Conservation (phyloP, 2,329 filamentous ascomycete genomes). For the Calonectria naviculata region DNA sequence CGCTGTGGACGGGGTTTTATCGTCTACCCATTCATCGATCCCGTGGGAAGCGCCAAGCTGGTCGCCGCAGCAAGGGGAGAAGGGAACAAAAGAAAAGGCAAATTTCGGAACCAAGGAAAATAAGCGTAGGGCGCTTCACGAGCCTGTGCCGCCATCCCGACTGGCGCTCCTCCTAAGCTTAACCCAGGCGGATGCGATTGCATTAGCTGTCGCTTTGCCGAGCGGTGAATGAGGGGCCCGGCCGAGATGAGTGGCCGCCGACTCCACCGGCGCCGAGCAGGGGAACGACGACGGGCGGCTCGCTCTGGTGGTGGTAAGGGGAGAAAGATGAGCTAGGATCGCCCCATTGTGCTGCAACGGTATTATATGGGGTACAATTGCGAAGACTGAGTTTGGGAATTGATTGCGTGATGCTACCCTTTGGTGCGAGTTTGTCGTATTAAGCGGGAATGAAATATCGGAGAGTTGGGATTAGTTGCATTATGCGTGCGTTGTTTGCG, state of each 20-base stretch:
- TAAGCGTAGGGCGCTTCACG: neutral
- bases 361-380: neutral
- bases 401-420: neutral
- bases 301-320: neutral
- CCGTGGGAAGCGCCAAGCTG: neutral
- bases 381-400: neutral
- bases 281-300: neutral
- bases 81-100: too few relatives aligned
- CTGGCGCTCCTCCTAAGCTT: constrained; percentile 9
- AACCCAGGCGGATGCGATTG: neutral
- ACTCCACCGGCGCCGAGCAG: neutral
- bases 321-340: neutral
- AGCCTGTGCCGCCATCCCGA: neutral
- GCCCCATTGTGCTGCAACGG: neutral
- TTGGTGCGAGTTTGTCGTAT: neutral
- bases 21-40: neutral
- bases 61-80: neutral
- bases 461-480: too few relatives aligned
- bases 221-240: constrained; percentile 3
- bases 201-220: neutral
- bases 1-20: neutral
- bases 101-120: neutral
- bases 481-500: neutral
- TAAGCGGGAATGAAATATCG: too few relatives aligned
- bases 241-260: neutral